phyloP scores from a whole-genome alignment of 768 basidiomycete species.

The Podaxis carcinomalis region DNA sequence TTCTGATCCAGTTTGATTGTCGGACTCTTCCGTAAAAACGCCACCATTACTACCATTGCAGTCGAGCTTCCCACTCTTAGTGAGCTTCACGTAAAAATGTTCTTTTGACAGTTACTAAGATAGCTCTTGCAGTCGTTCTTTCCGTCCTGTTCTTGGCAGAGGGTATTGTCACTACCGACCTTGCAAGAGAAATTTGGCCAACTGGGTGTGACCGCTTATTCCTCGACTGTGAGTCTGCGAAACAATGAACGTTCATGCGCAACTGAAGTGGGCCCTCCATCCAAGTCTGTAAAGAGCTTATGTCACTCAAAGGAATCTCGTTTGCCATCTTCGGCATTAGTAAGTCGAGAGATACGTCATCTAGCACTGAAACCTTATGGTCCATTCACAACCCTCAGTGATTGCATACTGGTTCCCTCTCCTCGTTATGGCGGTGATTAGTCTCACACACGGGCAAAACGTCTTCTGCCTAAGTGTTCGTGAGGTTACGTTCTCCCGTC shows the following conservation, averaged over 20 bases:
- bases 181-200: not conserved
- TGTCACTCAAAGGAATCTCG: not conserved
- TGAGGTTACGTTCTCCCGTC: not conserved
- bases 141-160: not conserved
- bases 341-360: not conserved
- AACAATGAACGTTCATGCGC: too few species aligned
- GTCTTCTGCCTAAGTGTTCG: not conserved
- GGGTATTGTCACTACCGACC: not conserved
- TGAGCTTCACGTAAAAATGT: not conserved
- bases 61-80: not conserved
- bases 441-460: constrained; percentile 1
- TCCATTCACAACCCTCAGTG: not conserved
- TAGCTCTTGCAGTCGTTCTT: not conserved
- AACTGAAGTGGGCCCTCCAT: not conserved
- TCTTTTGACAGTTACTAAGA: not conserved
- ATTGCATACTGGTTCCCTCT: constrained; percentile 1
- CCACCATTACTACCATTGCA: not conserved
- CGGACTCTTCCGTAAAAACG: not conserved
- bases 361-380: not conserved
- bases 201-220: not conserved
- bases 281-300: not conserved
- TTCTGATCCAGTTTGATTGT: not conserved
- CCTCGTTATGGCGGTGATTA: not conserved
- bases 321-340: not conserved
- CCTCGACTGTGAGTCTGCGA: not conserved